Evolutionary conservation across 208 protist genomes (phyloP), one percentile per base, ranked within the genome.

Genomic region (Crithidia thermophila): DNA sequence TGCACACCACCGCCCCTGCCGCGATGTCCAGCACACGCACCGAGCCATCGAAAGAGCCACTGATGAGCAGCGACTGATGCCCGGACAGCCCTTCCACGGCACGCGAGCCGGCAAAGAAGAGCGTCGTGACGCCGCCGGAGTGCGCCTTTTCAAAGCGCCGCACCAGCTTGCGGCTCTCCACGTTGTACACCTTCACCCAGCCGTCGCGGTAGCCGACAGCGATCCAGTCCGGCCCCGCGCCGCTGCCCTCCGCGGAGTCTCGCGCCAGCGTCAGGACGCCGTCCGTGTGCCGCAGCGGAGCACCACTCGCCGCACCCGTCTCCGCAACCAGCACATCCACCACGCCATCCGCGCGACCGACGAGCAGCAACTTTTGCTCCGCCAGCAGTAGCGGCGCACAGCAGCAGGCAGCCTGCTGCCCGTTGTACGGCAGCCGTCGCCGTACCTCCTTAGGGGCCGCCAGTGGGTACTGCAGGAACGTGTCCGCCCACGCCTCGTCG

Each of bases 201-300:
- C 90, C 90, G 58, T 93, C 86, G 14, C 90, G 85, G 66, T 91
- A 94, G 25, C 90, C 90, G 4, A 91, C 82, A 0, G 77, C 90
- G 3, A 93, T 67, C 88, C 90, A 96, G 16, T 68, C 66, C 0
- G 49, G 40, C 20, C 64, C 30, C 18, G 46, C 31, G 21, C 50
- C 77, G 0, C 27, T 36, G n/a, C 62, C 57, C 18, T 67, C 72
- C 33, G 70, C 36, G 30, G 18, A 45, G 50, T 88, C 85, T 4
- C 70, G 47, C 1, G 82, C 43, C 14, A 88, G 23, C 16, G 64
- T 67, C 25, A 91, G 51, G 36, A 91, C 85, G 21, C 80, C 82
- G 20, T 79, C 81, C 4, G 79, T 81, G 63, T 91, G 85, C 5
- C 62, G 71, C 47, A 85, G 68, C 18, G 85, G 72, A 45, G 25